Evolutionary conservation across 2,329 filamentous ascomycete species (phyloP), one percentile per base, ranked within the genome.

Genomic region (Nakataea oryzae): DNA sequence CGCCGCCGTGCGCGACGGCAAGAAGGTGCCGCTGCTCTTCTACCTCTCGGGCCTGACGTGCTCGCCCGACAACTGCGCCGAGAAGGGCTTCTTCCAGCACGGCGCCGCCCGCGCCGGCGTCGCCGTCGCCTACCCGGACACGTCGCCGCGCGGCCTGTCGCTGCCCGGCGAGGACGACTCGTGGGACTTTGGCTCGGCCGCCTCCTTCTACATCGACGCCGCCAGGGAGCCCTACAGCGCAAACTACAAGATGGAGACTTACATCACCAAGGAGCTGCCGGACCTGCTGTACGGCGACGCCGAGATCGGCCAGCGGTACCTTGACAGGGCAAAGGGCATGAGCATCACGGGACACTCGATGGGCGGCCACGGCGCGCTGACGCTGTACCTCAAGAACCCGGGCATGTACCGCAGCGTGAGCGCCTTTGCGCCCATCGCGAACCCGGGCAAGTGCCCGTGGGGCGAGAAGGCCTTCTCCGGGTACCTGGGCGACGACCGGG

Each of bases 21-120:
- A 75, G 1, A 89, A 89, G 69, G 86, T 91, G 2, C 95, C 95
- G 28, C 85, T 97, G 32, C 84, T 99, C 63, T 87, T 97, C 78
- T 99, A 93, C 77, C 87, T 99, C 63, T 93, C 93, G 17, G 95
- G 95, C 60, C 81, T 99, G 64, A 97, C 95, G 64, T 99, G 95
- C 81, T 93, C 92, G 1, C 92, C 91, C 47, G 93, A 97, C 71
- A 93, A 93, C 76, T 86, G 86, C 71, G 81, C 87, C 34, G 85
- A 93, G 70, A 88, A 89, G 73, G 95, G 93, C 61, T 97, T 97
- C 81, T 90, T 99, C 76, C 93, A 97, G 73, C 86, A 89, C 69
- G 84, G 85, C 65, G 95, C 95, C 58, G 83, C 87, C 63, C 81
- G 87, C 69, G 88, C 87, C 73, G 90, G 90, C 70, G 90, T 99